Evolutionary conservation across 495 filamentous ascomycete genomes (phyloP), one percentile per base, ranked within the genome.

Genomic region (Hypoxylon trugodes): DNA sequence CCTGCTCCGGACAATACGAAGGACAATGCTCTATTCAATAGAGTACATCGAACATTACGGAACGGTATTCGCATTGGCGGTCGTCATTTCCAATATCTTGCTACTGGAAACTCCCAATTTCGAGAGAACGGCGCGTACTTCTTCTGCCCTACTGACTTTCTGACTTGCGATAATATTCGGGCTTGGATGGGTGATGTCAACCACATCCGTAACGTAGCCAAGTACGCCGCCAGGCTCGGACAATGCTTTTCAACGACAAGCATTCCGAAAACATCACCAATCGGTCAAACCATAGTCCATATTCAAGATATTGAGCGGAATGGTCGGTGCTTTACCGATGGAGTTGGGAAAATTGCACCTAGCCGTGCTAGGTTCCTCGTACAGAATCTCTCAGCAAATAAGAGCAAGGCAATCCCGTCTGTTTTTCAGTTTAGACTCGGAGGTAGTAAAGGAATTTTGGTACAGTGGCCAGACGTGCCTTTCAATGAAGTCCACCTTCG

Each of bases 161-260:
- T 91, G 5, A 86, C 83, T 1, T 90, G 90, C 28, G 81, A 85
- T 15, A 77, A 86, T 47, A 98, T 99, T 50, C 89, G 94, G n/a
- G 66, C 76, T 4, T 92, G 91, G 90, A 97, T 98, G 93, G 95
- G 96, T 1, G 75, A 87, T 9, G 96, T 98, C 69, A 80, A 74
- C 18, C 80, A 91, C 45, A 96, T 97, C 64, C 81, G 77, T 16
- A 82, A 89, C 28, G 81, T 96, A 24, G 93, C 94, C 3, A 96
- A 96, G 65, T 88, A 93, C 73, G 88, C 91, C 26, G 90, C 96
- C 26, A 82, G 96, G 35, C 75, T 98, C 10, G 95, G 96, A 0
- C 96, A 98, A 75, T 96, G 92, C 71, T 97, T 98, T 71, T 97
- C 95, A 0, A 97, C 95, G 0, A 98, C 95, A 0, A 81, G 89